phyloP scores from a whole-genome alignment of 495 filamentous ascomycete species.

The Daldinia decipiens region DNA sequence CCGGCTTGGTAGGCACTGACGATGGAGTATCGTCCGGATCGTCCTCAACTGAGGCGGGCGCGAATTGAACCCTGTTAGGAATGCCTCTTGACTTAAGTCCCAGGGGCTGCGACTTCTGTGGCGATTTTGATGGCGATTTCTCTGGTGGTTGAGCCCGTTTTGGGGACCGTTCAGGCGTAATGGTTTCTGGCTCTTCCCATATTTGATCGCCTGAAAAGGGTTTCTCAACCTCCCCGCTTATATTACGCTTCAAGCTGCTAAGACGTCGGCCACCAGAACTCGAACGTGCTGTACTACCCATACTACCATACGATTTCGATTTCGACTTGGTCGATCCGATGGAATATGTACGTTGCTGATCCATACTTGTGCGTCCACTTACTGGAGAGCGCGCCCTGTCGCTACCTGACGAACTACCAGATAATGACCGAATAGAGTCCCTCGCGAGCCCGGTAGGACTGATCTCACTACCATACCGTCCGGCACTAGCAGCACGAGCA shows the following conservation, averaged over 20 bases:
- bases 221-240: conserved; percentile 66
- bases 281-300: conserved; percentile 39
- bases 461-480: conserved; percentile 60
- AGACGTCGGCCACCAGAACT: conserved; percentile 49
- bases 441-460: conserved; percentile 60
- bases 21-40: conserved; percentile 21
- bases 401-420: conserved; percentile 61
- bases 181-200: conserved; percentile 80
- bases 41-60: conserved; percentile 48
- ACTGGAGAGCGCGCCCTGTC: conserved; percentile 48
- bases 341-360: conserved; percentile 40
- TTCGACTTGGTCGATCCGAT: conserved; percentile 40
- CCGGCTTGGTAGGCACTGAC: conserved; percentile 58
- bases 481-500: conserved; percentile 68
- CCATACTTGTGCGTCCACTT: conserved; percentile 46
- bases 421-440: conserved; percentile 59
- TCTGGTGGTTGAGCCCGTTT: conserved; percentile 32
- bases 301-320: conserved; percentile 43
- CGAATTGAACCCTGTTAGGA: conserved; percentile 63
- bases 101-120: conserved; percentile 40
- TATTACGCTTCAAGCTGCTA: conserved; percentile 64
- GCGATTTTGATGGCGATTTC: conserved; percentile 1
- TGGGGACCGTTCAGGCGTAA: conserved; percentile 39
- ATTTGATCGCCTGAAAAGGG: conserved; percentile 81
- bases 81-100: conserved; percentile 67